Conservation (phyloP, 2,329 filamentous ascomycete genomes). For the Penicillium aurantiogriseum region DNA sequence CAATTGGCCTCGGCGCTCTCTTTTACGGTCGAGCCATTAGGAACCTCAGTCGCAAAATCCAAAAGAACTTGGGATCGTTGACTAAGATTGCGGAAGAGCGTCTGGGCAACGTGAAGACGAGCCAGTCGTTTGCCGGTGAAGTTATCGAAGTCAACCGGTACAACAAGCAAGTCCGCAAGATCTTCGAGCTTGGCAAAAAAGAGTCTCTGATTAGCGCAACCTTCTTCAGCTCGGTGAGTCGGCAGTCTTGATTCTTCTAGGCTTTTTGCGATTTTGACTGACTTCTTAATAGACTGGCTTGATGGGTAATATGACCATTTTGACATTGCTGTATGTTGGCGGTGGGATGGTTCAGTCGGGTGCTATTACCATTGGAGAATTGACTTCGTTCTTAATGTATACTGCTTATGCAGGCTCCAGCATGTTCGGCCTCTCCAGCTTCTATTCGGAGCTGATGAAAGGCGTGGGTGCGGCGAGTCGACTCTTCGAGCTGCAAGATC, state of each 20-base stretch:
- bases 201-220: constrained; percentile 87
- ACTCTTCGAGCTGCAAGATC: constrained; percentile 92
- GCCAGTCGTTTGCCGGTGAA: constrained; percentile 93
- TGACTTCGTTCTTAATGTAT: constrained; percentile 98
- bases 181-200: constrained; percentile 81
- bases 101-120: constrained; percentile 94
- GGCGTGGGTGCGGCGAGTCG: constrained; percentile 95
- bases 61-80: constrained; percentile 86
- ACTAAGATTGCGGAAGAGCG: constrained; percentile 98
- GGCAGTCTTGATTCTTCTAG: background rate
- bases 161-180: constrained; percentile 86
- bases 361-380: constrained; percentile 81
- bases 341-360: constrained; percentile 86
- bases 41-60: constrained; percentile 85
- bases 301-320: constrained; percentile 93
- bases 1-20: constrained; percentile 84
- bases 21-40: constrained; percentile 88
- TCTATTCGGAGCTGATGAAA: constrained; percentile 99
- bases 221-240: constrained; percentile 69
- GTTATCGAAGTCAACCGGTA: constrained; percentile 86
- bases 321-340: constrained; percentile 85
- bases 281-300: constrained; percentile 67
- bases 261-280: constrained; percentile 11
- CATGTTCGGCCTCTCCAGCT: constrained; percentile 89
- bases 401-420: constrained; percentile 83